These are phyloP conservation scores for Phlyctochytrium bullatum DNA, from an alignment of 192 early-diverging fungal species.

Conservation along the genomic window DNA sequence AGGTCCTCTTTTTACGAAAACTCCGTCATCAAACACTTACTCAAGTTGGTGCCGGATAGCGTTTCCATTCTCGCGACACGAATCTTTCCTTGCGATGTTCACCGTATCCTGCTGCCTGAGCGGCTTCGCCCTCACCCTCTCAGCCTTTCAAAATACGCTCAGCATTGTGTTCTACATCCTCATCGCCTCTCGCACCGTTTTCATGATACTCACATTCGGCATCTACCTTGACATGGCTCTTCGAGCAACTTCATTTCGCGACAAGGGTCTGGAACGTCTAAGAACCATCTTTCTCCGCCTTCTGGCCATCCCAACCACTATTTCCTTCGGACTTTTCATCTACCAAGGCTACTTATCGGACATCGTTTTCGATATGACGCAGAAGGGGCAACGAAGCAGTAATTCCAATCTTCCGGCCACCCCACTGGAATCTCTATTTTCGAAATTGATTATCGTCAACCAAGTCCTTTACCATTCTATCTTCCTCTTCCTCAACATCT, in stretches of 20 bases:
- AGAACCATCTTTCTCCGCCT: neutral
- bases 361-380: too few species aligned
- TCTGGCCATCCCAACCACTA: neutral
- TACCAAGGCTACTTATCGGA: constrained; percentile 2
- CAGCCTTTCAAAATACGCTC: neutral
- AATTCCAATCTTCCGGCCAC: neutral
- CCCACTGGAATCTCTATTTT: neutral
- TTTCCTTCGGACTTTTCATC: neutral
- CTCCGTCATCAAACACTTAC: too few species aligned
- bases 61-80: too few species aligned
- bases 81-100: neutral
- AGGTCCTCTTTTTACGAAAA: too few species aligned
- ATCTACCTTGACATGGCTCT: constrained; percentile 2
- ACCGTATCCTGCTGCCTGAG: neutral
- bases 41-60: too few species aligned
- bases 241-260: neutral
- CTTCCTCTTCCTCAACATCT: neutral
- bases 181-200: neutral
- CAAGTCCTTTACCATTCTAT: neutral
- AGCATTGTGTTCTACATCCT: neutral
- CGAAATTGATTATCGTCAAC: neutral
- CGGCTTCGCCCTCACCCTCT: neutral
- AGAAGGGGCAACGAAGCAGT: too few species aligned
- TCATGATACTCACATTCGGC: neutral
- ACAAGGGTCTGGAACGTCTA: neutral